phyloP scores from a whole-genome alignment of 331 rosid genomes.

The Quercus phellos region DNA sequence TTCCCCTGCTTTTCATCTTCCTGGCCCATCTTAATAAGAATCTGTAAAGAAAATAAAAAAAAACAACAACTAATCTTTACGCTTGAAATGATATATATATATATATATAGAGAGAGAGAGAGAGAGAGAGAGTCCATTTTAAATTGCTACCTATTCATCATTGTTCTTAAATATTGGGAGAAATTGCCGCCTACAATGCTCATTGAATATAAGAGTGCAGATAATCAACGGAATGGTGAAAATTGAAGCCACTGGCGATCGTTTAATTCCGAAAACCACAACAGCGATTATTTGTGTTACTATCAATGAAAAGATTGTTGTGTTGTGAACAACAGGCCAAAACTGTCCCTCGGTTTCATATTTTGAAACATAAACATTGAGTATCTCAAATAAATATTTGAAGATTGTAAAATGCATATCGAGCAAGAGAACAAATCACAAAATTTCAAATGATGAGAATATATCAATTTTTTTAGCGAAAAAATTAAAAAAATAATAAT shows the following conservation, averaged over 20 bases:
- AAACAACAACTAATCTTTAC: too few relatives aligned
- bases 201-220: constrained; percentile 66
- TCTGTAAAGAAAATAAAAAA: too few relatives aligned
- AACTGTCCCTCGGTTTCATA: constrained; percentile 67
- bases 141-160: too few relatives aligned
- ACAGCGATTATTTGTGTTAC: constrained; percentile 77
- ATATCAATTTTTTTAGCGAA: not conserved
- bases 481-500: too few relatives aligned
- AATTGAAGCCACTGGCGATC: constrained; percentile 60
- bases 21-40: too few relatives aligned
- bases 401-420: not conserved
- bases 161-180: not conserved
- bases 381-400: constrained; percentile 43
- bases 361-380: constrained; percentile 64
- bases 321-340: constrained; percentile 78
- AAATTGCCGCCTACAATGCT: constrained; percentile 75
- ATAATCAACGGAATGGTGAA: constrained; percentile 72
- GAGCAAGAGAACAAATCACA: not conserved
- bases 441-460: not conserved
- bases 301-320: constrained; percentile 60
- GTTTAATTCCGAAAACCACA: constrained; percentile 74
- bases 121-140: too few relatives aligned
- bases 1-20: too few relatives aligned
- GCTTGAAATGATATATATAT: too few relatives aligned
- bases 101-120: too few relatives aligned